Base-by-base conservation (phyloP, 2,329 filamentous ascomycete genomes). In the Chaetomium sp. region DNA sequence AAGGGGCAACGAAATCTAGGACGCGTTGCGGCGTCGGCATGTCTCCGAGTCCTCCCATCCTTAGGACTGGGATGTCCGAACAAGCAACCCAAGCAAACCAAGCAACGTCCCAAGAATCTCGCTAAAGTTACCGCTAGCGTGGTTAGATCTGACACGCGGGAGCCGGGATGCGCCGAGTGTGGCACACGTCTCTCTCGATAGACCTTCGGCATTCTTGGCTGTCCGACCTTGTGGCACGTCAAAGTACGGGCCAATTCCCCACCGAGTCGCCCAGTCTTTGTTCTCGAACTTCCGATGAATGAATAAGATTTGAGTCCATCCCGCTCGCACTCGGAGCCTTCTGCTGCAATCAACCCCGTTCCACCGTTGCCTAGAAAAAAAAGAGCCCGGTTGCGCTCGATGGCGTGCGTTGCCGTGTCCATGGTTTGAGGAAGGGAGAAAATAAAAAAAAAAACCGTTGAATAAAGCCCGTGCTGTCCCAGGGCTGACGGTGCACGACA, bases 91-190 rank as follows among this genome's bases (percentile, higher is more conserved):
- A 47, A 23, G 45, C 45, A 47, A 23, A 9, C 45, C 9, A 42
- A 42, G 38, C 38, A 42, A 42, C 38, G 38, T 7, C 38, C 38
- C 38, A 42, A 42, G n/a, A 21, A 51, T 51, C 49, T 51, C 49
- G 49, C 21, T 51, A 12, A 21, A 10, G 19, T 45, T 42, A 33
- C 51, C 27, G 51, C 16, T 42, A 19, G 55, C 35, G 38, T 3
- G 13, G 21, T 19, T 21, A 4, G 33, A 56, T 38, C 54, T 21
- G 9, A 21, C 55, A 47, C n/a, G 21, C n/a, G 55, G 55, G 21
- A 8, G 33, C 55, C 35, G 55, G 55, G 55, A 35, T 57, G 33
- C 55, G 23, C 55, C 55, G 55, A 35, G 21, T 12, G n/a, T 6
- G 21, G 54, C 54, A 33, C 27, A 21, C n/a, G 25, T 31, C 50